A percentile compares a stretch with the other conserved stretches of the same genome.
Evolutionary conservation across 768 basidiomycete species (phyloP).

Genomic region (Lactarius indigo): DNA sequence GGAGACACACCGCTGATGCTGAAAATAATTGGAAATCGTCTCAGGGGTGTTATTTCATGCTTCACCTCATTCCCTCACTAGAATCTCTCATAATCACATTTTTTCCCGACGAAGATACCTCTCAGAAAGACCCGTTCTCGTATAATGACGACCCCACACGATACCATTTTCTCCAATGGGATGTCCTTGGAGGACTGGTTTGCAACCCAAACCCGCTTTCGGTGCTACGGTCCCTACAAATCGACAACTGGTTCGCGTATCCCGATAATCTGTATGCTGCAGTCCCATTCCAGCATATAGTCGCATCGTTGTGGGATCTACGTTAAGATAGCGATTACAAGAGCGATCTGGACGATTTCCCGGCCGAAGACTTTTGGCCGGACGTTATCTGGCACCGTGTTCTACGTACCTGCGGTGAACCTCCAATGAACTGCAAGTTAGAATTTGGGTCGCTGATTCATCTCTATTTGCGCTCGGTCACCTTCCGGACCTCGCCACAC

Average conservation of each 20-base stretch:
- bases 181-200: not conserved
- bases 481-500: not conserved
- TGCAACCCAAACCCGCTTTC: not conserved
- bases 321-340: not conserved
- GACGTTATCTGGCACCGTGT: not conserved
- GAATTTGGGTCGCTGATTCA: not conserved
- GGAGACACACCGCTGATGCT: not conserved
- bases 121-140: not conserved
- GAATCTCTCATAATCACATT: not conserved
- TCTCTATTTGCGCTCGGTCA: not conserved
- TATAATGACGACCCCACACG: not conserved
- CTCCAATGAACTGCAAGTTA: not conserved
- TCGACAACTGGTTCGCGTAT: not conserved
- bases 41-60: not conserved
- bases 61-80: not conserved
- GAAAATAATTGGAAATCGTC: not conserved
- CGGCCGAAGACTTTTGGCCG: not conserved
- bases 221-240: not conserved
- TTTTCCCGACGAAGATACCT: no score
- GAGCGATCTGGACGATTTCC: not conserved
- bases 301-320: not conserved
- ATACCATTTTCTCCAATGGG: not conserved
- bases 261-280: not conserved
- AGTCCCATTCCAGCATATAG: not conserved
- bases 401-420: not conserved